Evolutionary conservation across 305 asterid genomes (phyloP), one percentile per base, ranked within the genome.

Genomic region (Solanum hybrid): DNA sequence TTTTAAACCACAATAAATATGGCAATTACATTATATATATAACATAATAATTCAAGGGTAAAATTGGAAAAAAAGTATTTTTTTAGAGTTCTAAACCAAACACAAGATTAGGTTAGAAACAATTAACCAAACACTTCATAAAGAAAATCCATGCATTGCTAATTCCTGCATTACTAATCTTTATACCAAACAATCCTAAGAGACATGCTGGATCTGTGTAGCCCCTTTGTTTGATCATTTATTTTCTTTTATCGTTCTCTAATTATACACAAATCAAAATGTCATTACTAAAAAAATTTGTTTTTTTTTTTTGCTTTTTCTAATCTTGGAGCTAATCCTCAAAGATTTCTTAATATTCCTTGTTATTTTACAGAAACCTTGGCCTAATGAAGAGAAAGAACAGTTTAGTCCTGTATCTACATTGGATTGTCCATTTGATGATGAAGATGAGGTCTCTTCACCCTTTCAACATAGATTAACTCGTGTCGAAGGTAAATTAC

Each of bases 381-480:
- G 96, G 94, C 45, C 91, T 79, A 93, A 89, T 86, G 95, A 92
- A 90, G 98, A 93, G 88, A 95, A 95, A 93, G 97, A 97, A 90
- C 99, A 96, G 41, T 93, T 92, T 22, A 97, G 99, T 91, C 99
- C 99, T 10, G 96, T 97, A 4, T 97, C 98, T 24, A 94, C 95
- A 89, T 88, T 97, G 78, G 98, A 95, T 72, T 95, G 96, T 88
- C 98, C 97, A 32, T 97, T 97, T 45, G 97, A 94, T 22, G 97
- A 96, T 34, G 98, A 95, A 4, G 98, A 95, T 26, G 96, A 93
- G 57, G 93, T 93, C 77, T 93, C 98, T 26, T 96, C 98, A 15
- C 96, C 95, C 70, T 96, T 95, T 91, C 93, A 90, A 34, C 93
- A 91, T 24, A 91, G 94, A 87, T 94, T 93, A 39, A 90, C 93